phyloP scores from a whole-genome alignment of 257 asterid genomes.

The Salvia rosmarinus region DNA sequence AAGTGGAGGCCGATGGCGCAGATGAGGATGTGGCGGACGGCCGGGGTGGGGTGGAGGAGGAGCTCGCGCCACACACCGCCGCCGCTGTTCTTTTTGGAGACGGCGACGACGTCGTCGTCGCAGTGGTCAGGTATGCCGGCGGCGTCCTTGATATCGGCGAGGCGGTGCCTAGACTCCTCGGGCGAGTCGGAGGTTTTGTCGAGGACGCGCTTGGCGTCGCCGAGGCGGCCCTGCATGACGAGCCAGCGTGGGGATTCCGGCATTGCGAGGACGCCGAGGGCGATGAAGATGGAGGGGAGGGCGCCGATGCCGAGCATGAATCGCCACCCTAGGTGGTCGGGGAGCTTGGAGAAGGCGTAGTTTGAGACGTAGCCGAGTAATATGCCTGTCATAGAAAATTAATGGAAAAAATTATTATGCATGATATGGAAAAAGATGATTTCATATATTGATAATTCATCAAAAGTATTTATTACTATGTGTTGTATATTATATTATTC shows the following conservation, averaged over 20 bases:
- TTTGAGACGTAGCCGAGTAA: conserved; percentile 75
- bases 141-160: conserved; percentile 70
- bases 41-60: conserved; percentile 57
- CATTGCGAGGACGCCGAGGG: conserved; percentile 67
- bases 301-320: conserved; percentile 84
- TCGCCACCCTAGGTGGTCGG: conserved; percentile 69
- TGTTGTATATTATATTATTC: too few species aligned
- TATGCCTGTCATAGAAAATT: conserved; percentile 49
- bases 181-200: conserved; percentile 71
- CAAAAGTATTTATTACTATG: too few species aligned
- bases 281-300: conserved; percentile 64
- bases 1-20: conserved; percentile 70
- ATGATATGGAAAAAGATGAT: too few species aligned
- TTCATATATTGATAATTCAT: too few species aligned
- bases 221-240: conserved; percentile 85
- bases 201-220: conserved; percentile 67
- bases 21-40: conserved; percentile 66
- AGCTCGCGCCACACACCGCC: conserved; percentile 79
- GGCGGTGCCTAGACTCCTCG: conserved; percentile 58
- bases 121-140: conserved; percentile 70
- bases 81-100: conserved; percentile 43
- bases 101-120: conserved; percentile 56
- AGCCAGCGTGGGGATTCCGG: conserved; percentile 95
- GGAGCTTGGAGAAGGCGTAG: conserved; percentile 65
- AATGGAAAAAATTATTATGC: background rate